phyloP scores from a whole-genome alignment of 495 filamentous ascomycete species.

The Xeromyces bisporus region DNA sequence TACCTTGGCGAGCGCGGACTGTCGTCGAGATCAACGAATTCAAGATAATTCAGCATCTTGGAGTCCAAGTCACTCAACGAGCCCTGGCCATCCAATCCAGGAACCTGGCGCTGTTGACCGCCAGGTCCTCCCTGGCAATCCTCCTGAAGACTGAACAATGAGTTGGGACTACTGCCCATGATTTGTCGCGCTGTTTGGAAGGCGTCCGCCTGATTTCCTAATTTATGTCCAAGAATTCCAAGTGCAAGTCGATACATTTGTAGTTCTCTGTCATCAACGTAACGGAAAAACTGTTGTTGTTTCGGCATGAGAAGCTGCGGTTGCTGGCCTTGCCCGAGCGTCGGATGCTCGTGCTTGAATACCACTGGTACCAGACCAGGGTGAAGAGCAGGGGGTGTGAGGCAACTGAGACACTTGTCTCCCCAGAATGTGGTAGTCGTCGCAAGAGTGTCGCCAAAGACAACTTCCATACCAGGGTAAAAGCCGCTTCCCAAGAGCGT shows the following conservation, averaged over 20 bases:
- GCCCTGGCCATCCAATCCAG: constrained; percentile 23
- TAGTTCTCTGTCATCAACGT: constrained; percentile 62
- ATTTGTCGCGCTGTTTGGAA: constrained; percentile 34
- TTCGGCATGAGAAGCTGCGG: constrained; percentile 32
- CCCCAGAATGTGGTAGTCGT: constrained; percentile 74
- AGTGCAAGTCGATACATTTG: constrained; percentile 38
- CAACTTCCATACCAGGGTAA: constrained; percentile 61
- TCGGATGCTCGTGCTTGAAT: constrained; percentile 45
- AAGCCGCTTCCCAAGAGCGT: constrained; percentile 69
- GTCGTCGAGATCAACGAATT: constrained; percentile 62
- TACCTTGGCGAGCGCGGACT: constrained; percentile 47
- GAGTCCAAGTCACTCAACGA: constrained; percentile 45
- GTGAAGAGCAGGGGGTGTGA: constrained; percentile 55
- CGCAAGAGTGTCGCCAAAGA: constrained; percentile 67
- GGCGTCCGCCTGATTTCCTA: constrained; percentile 32
- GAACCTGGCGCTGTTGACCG: constrained; percentile 28
- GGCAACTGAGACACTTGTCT: constrained; percentile 63
- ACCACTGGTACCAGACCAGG: constrained; percentile 61
- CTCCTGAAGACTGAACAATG: constrained; percentile 26
- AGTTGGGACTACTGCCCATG: constrained; percentile 30
- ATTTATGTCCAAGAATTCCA: constrained; percentile 29
- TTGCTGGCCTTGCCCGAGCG: constrained; percentile 27
- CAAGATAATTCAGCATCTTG: constrained; percentile 53
- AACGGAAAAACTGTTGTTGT: constrained; percentile 51
- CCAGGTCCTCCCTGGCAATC: constrained; percentile 29